Base-by-base conservation (phyloP, 2,329 filamentous ascomycete genomes). In the Penicillium paneum region DNA sequence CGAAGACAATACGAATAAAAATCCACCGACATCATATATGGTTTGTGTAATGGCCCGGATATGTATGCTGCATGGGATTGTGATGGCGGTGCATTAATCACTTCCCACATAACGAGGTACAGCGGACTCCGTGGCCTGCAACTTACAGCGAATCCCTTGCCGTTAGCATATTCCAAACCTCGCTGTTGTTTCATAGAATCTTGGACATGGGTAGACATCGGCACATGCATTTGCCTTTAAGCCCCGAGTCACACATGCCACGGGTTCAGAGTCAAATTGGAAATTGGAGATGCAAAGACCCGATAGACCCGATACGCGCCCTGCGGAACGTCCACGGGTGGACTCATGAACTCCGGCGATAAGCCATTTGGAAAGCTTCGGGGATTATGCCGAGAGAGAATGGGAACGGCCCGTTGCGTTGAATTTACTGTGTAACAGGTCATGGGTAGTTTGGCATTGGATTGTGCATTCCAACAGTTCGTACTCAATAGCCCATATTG, bases 21-120 rank as follows among this genome's bases (percentile, higher is more conserved):
- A 32, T 21, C 32, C 24, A 24, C 49, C 32, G 49, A 44, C 5
- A 44, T 42, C 40, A 26, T 31, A 54, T 42, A 44, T 35, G 44
- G 49, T 55, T 53, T 45, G 49, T 54, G 61, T 57, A 56, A 35
- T 42, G n/a, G 38, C 39, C 48, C 17, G 40, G 35, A 54, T 48
- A 48, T 35, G 36, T 48, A 48, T 35, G 36, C 39, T 49, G 57
- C 47, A 52, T 52, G 56, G 61, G 46, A 39, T 44, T 50, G 55
- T 52, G 57, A 50, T 34, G 32, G 34, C 51, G 53, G 49, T 52
- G 35, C 42, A 52, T 56, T 38, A 31, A 34, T 39, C 40, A 45
- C 28, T 31, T 35, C 39, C 55, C 34, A 24, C 21, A 54, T 56
- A 7, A 13, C 13, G 15, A 5, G 29, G 38, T n/a, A 46, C 19